phyloP scores from a whole-genome alignment of 2,329 filamentous ascomycete genomes.

The Xylaria hypoxylon region DNA sequence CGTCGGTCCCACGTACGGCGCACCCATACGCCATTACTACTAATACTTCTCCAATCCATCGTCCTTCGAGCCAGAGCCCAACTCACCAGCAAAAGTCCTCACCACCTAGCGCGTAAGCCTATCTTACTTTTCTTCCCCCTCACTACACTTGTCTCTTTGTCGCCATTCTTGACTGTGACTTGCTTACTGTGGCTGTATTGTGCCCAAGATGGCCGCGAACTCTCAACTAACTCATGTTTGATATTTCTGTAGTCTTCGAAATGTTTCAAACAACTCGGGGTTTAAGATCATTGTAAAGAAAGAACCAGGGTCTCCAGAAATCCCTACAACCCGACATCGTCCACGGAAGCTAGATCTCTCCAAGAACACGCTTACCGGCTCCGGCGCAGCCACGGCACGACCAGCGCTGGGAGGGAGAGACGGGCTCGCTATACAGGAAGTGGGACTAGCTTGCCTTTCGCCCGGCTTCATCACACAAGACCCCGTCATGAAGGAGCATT shows the following conservation, averaged over 20 bases:
- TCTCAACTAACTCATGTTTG: conserved; percentile 48
- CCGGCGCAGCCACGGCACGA: conserved; percentile 70
- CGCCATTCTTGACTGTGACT: not conserved
- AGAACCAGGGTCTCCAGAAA: conserved; percentile 88
- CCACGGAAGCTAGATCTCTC: conserved; percentile 83
- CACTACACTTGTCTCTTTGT: conserved; percentile 23
- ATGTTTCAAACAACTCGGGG: conserved; percentile 59
- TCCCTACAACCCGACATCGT: conserved; percentile 78
- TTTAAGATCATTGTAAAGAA: conserved; percentile 97
- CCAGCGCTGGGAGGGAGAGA: conserved; percentile 84
- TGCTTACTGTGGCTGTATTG: not conserved
- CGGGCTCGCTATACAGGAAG: conserved; percentile 85
- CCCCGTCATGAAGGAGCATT: conserved; percentile 93
- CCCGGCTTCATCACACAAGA: conserved; percentile 97
- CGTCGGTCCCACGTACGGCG: conserved; percentile 59
- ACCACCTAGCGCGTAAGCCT: conserved; percentile 69
- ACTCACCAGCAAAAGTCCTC: conserved; percentile 60
- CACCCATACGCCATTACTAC: conserved; percentile 39
- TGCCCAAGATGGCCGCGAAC: conserved; percentile 13
- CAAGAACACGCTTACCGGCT: conserved; percentile 65
- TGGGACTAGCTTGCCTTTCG: conserved; percentile 92
- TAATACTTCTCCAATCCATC: conserved; percentile 54
- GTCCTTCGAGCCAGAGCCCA: conserved; percentile 67
- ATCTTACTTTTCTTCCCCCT: conserved; percentile 36
- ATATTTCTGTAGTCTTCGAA: conserved; percentile 54